Evolutionary conservation across 2,329 filamentous ascomycete genomes (phyloP), one percentile per base, ranked within the genome.

Genomic region (Aspergillus puulaauensis): DNA sequence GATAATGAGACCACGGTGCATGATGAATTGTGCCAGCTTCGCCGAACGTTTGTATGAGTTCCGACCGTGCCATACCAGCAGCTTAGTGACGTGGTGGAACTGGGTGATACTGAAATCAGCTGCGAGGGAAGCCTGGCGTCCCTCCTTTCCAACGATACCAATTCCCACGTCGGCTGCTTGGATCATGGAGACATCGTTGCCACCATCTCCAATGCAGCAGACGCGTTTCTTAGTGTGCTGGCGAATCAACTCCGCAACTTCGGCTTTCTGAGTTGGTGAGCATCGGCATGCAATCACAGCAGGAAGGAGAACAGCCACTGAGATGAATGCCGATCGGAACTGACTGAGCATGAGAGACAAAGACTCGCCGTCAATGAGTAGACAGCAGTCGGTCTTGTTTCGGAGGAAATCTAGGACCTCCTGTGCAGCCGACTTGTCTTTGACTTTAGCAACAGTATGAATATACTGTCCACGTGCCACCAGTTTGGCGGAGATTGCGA

Each of bases 161-260:
- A 99, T 93, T 60, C 96, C 96, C 0, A 99, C 93, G 69, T 99
- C 95, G 1, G 96, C 95, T 7, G 95, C 93, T 79, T 98, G 95
- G 66, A 99, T 99, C 95, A 99, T 99, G 65, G 89, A 93, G 5
- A 99, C 95, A 73, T 99, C 96, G 76, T 99, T 99, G 67, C 96
- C 95, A 64, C 95, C 95, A 70, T 99, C 95, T 39, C 95, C 95
- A 65, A 99, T 99, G 71, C 95, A 98, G 77, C 93, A 96, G 15
- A 98, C 90, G 14, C 96, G 89, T 76, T 98, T 98, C 75, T 91
- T 92, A 19, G 95, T 99, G 75, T 91, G 88, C 51, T 90, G 85
- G 60, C 93, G 91, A 77, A 99, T 99, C 49, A 98, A 83, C 64
- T 85, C 87, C 9, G 96, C 95, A 40, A 99, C 84, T 67, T 98